Base-by-base conservation (phyloP, 257 asterid species). In the Rubia yunnanensis region DNA sequence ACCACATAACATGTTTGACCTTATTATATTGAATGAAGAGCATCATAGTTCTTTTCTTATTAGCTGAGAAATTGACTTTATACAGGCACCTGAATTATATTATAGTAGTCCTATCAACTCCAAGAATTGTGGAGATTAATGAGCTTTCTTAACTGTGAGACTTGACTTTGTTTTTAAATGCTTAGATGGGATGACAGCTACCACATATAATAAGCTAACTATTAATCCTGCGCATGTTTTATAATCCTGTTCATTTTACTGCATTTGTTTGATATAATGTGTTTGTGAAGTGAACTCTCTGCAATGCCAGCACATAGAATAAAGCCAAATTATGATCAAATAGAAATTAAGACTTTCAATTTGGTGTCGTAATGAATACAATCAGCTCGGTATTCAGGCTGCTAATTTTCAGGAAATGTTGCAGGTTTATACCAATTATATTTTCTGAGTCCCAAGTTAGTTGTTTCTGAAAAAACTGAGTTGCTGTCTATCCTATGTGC, bases 61-160 rank as follows among this genome's bases (percentile, higher is more conserved):
- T 17, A 27, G 58, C 27, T 39, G 65, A 20, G 32, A 18, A 54
- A 7, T 63, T 63, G 74, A 70, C 70, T 39, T 15, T 58, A 46
- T 41, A 46, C 15, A 57, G 48, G 31, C 65, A 4, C 58, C 56
- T 38, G 1, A 39, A 5, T 32, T 68, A 36, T 57, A 17, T 7
- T 36, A 27, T n/a, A n/a, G 31, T 27, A 23, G 5, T 63, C 35
- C 36, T 28, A 36, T 64, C 56, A 17, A 24, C 59, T 53, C 46
- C 24, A 63, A 1, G 20, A 14, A 48, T 23, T 61, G 44, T 52
- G 63, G 52, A 38, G 32, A 26, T 48, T 38, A 55, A 28, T 23
- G 1, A 15, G 49, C 13, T 32, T 13, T 50, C 26, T 68, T 44
- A 10, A 44, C 13, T 44, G 60, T 44, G n/a, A n/a, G n/a, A 11